These are phyloP conservation scores for Pseudogymnoascus sp. DNA, from an alignment of 2,329 filamentous ascomycete species.

Conservation along the genomic window DNA sequence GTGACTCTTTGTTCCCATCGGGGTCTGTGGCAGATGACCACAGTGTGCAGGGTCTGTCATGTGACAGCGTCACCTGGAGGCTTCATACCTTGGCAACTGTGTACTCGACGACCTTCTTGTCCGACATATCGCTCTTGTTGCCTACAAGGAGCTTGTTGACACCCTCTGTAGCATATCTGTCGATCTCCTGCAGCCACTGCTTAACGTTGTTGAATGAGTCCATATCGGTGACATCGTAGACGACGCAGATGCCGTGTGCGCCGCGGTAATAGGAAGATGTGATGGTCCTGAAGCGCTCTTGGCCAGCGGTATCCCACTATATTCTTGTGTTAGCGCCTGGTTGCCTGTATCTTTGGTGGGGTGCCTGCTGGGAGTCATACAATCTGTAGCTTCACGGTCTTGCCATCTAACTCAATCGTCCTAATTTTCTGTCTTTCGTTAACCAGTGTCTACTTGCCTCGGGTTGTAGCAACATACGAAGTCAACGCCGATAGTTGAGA, in stretches of 20 bases:
- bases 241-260: conserved; percentile 97
- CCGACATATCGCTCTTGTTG: conserved; percentile 99
- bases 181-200: conserved; percentile 99
- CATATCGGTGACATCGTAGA: conserved; percentile 99
- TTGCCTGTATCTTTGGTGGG: neutral
- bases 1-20: neutral
- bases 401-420: conserved; percentile 98
- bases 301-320: conserved; percentile 97
- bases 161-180: conserved; percentile 96
- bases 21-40: conserved; percentile 6
- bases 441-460: neutral
- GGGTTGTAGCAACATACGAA: conserved; percentile 56
- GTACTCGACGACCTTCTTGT: conserved; percentile 99
- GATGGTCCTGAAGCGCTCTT: conserved; percentile 99
- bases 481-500: conserved; percentile 98
- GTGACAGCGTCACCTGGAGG: conserved; percentile 19
- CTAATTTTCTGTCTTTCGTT: conserved; percentile 75
- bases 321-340: neutral
- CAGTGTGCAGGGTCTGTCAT: conserved; percentile 8
- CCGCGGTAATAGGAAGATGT: conserved; percentile 99
- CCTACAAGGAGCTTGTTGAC: conserved; percentile 99
- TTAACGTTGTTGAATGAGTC: conserved; percentile 99
- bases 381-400: conserved; percentile 99
- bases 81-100: conserved; percentile 87
- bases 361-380: conserved; percentile 47